phyloP scores from a whole-genome alignment of 2,329 filamentous ascomycete genomes.

The Penicillium frequentans region DNA sequence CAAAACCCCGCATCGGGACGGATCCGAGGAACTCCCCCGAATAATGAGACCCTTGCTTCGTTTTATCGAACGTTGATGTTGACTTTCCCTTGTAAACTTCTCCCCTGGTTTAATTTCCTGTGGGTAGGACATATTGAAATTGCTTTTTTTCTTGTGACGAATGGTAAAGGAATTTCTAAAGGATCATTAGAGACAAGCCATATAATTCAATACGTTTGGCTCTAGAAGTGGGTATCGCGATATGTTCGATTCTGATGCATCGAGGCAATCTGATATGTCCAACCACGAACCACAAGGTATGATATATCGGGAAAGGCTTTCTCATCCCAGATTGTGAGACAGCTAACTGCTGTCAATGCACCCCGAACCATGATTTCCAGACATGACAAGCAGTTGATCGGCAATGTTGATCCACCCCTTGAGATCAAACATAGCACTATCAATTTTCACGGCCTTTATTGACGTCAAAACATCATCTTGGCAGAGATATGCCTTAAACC shows the following conservation, averaged over 20 bases:
- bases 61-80: not conserved
- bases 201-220: not conserved
- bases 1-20: not conserved
- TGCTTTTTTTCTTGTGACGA: not conserved
- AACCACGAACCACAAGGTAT: not conserved
- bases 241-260: not conserved
- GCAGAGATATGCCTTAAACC: not conserved
- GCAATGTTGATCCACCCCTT: not conserved
- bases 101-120: not conserved
- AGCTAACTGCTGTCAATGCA: constrained; percentile 1
- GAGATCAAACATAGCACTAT: constrained; percentile 1
- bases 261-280: not conserved
- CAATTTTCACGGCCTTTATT: constrained; percentile 6
- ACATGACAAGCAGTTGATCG: not conserved
- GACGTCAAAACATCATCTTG: constrained; percentile 1
- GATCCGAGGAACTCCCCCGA: not conserved
- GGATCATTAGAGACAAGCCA: not conserved
- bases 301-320: constrained; percentile 5
- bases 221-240: not conserved
- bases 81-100: not conserved
- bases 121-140: not conserved
- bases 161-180: not conserved
- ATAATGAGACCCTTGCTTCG: not conserved
- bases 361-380: not conserved
- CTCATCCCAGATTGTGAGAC: not conserved